phyloP scores from a whole-genome alignment of 2,329 filamentous ascomycete species.

The Truncatella angustata region DNA sequence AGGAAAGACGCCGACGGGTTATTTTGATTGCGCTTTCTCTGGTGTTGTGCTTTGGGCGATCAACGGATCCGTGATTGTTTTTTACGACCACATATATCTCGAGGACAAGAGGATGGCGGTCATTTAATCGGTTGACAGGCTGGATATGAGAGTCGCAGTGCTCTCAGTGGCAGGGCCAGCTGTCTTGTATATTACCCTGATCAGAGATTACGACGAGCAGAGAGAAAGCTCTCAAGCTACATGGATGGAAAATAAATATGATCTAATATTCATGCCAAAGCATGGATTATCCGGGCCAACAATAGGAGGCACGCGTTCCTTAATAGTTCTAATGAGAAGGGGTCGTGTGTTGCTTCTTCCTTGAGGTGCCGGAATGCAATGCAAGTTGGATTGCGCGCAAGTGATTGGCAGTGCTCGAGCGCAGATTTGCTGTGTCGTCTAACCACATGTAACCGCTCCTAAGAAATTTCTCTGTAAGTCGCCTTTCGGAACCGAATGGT shows the following conservation, averaged over 20 bases:
- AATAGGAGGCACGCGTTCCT: background rate
- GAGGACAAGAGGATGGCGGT: too few species aligned
- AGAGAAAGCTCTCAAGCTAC: background rate
- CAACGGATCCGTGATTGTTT: too few species aligned
- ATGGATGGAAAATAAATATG: background rate
- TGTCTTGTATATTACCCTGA: constrained; percentile 9
- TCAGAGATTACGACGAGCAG: background rate
- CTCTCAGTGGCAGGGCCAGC: background rate
- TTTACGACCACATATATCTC: too few species aligned
- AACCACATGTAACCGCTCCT: too few species aligned
- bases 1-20: constrained; percentile 22
- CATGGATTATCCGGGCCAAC: too few species aligned
- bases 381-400: background rate
- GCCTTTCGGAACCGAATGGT: too few species aligned
- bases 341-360: background rate
- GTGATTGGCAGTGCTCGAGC: background rate
- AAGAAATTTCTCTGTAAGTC: too few species aligned
- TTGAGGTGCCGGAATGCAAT: background rate
- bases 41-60: too few species aligned
- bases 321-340: background rate
- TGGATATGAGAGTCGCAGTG: background rate
- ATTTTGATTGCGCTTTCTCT: constrained; percentile 16
- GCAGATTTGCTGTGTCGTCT: background rate
- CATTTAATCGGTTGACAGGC: background rate
- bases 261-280: background rate